Base-by-base conservation (phyloP, 305 asterid genomes). In the Andrographis paniculata region DNA sequence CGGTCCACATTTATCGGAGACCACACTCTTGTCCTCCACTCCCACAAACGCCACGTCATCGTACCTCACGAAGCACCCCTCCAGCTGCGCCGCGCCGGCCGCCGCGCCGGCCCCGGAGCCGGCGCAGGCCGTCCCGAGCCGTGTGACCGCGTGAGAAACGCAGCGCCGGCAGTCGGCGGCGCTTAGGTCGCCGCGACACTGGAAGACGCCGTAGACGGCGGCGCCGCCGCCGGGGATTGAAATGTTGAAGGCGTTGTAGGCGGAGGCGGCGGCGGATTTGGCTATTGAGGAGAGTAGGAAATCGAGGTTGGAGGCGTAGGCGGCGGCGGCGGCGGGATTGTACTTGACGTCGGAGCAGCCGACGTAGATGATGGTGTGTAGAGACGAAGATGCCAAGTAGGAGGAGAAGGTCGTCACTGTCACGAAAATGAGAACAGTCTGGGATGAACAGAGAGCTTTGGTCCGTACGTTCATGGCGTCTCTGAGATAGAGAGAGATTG, bases 111-210 rank as follows among this genome's bases (percentile, higher is more conserved):
- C 88, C 0, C 69, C 20, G n/a, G 84, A 62, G 62, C 62, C 70
- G 17, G 4, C 53, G 66, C 84, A 79, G 43, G 69, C 28, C 52
- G 60, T 20, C 2, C 77, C 75, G 30, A 79, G 70, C 0, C 78
- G 81, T 35, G n/a, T 15, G 13, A 75, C 71, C 0, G 81, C 84
- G 20, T 4, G 16, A 16, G 64, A n/a, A 14, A 79, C 75, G 62
- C 88, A 79, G 14, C 15, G 23, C 57, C 51, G 70, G 67, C 84
- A 79, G 45, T 63, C 73, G 35, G 75, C 15, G 69, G 4, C 35
- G 64, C 50, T 5, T 39, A 79, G 71, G 72, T 75, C 81, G 30
- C 88, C 84, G 24, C 81, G 78, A 73, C 88, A 79, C 65, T 79
- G 88, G 66, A 67, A 79, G 54, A 79, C 76, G 65, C 81, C 79